Evolutionary conservation across 176 grass and related monocot genomes (phyloP), one percentile per base, ranked within the genome.

Genomic region (Triticum monococcum): DNA sequence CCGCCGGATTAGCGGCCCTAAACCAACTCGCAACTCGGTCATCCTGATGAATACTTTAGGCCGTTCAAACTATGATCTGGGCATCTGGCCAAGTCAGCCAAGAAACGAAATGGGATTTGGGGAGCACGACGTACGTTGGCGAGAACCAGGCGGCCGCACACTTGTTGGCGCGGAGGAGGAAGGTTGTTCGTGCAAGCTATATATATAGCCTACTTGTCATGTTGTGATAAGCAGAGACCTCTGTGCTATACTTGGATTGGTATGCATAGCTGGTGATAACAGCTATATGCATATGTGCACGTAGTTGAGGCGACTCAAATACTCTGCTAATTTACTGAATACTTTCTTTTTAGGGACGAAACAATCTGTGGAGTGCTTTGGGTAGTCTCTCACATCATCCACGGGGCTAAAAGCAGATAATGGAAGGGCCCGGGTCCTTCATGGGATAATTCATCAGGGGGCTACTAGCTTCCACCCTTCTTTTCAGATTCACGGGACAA

Each of bases 171-270:
- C 5, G 12, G 26, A 60, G 59, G 16, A 48, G 22, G 38, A 90
- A 54, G 18, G 23, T 12, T 57, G 54, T 0, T 37, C n/a, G 4
- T 41, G 65, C 85, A 91, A 88, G 77, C 82, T 52, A 87, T 91
- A 87, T 91, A 56, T 65, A 78, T 88, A 77, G 71, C 64, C 43
- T 36, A 78, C 24, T 81, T 91, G 70, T 81, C 86, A 18, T 78
- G 54, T 33, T 30, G 18, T 63, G 82, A 82, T 85, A 91, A 91
- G 82, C 86, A 64, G 18, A 52, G 48, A 30, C 28, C 28, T 30
- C 28, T 30, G 28, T 30, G 28, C 28, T 30, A 30, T 30, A 30
- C 28, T 30, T 30, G 28, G 28, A 30, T 30, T 30, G 28, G 28
- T 30, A 30, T 30, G 28, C 2, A 30, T 30, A 30, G 28, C 28